Evolutionary conservation across 2,329 filamentous ascomycete species (phyloP).

Genomic region (Trichoderma polysporum): DNA sequence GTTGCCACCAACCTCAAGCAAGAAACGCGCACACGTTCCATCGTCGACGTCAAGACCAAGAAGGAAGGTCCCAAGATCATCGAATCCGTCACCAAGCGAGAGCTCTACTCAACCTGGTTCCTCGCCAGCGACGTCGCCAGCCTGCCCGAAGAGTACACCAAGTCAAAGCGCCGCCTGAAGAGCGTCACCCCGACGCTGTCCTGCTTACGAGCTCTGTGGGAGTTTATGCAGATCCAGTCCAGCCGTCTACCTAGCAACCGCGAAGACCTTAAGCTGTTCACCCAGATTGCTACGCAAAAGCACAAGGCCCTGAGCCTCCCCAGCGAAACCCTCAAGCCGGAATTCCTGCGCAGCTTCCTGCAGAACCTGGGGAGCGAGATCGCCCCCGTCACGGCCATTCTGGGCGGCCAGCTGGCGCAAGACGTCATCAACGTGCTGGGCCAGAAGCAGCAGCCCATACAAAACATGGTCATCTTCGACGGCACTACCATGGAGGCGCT

Average conservation of each 20-base stretch:
- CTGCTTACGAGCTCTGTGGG: conserved; percentile 87
- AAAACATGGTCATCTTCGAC: conserved; percentile 92
- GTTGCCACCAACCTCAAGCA: conserved; percentile 56
- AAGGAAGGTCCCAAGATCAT: conserved; percentile 66
- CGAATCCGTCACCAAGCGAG: conserved; percentile 88
- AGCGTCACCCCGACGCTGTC: conserved; percentile 82
- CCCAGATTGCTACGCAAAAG: conserved; percentile 71
- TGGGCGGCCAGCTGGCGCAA: conserved; percentile 88
- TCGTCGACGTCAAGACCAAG: conserved; percentile 70
- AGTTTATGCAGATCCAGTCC: conserved; percentile 61
- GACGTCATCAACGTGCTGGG: conserved; percentile 97
- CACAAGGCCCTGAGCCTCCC: conserved; percentile 74
- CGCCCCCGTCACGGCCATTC: conserved; percentile 80
- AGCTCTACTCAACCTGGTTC: conserved; percentile 83
- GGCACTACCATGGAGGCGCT: conserved; percentile 75
- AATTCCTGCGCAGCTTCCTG: conserved; percentile 79
- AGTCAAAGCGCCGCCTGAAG: conserved; percentile 65
- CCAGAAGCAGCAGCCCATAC: conserved; percentile 87
- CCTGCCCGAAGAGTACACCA: conserved; percentile 66
- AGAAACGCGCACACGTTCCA: conserved; percentile 76
- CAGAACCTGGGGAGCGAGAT: conserved; percentile 84
- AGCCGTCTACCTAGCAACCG: conserved; percentile 56
- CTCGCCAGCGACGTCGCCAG: conserved; percentile 76
- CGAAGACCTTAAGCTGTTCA: conserved; percentile 74
- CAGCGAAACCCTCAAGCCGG: conserved; percentile 62